Conservation (phyloP, 345 rosid genomes). For the Gossypium bickii region DNA sequence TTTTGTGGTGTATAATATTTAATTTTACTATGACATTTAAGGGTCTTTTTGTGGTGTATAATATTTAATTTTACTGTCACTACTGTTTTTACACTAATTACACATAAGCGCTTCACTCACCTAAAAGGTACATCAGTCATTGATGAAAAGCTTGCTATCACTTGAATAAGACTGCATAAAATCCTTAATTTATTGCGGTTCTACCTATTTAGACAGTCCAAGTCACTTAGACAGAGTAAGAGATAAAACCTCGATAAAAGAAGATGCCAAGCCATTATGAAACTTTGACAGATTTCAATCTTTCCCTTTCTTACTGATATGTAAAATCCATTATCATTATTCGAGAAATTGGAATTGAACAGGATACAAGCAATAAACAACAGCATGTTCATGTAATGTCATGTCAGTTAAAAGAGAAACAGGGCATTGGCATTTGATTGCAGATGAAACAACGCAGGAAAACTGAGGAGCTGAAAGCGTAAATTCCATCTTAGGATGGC, state of each 20-base stretch:
- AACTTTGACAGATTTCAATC: neutral
- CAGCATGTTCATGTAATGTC: neutral
- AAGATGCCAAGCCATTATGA: neutral
- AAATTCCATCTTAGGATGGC: slow-evolving; percentile 46
- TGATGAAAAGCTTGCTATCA: no score
- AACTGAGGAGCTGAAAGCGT: neutral
- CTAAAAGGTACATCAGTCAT: accelerated
- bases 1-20: no score
- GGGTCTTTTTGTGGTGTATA: no score
- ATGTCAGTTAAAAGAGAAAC: neutral
- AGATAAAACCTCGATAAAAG: no score
- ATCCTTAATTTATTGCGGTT: no score
- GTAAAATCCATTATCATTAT: neutral
- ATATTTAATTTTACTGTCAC: no score
- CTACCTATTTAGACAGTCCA: no score
- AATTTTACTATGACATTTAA: no score
- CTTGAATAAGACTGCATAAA: no score
- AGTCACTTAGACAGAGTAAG: no score
- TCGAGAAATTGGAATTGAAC: neutral
- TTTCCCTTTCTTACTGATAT: neutral
- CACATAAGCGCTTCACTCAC: accelerated
- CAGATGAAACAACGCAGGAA: neutral
- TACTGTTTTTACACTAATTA: accelerated
- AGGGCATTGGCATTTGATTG: neutral
- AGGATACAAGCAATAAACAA: neutral